Conservation (phyloP, 768 basidiomycete species). For the Calocera cornea region DNA sequence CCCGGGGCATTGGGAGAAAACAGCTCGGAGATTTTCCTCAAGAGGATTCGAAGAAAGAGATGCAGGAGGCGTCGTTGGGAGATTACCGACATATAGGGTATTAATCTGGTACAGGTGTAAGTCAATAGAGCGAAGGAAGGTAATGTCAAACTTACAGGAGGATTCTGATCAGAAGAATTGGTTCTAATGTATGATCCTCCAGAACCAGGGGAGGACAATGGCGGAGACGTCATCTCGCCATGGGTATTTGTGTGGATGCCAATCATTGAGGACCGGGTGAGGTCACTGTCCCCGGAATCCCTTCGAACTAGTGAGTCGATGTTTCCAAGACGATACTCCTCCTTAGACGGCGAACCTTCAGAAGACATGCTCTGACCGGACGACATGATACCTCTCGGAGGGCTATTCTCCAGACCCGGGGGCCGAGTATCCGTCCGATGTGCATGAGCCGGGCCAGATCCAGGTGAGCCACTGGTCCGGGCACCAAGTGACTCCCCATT, state of each 20-base stretch:
- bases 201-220: constrained; percentile 63
- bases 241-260: constrained; percentile 19
- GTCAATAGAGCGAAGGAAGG: constrained; percentile 2
- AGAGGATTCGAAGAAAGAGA: constrained; percentile 64
- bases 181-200: constrained; percentile 37
- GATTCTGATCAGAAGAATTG: constrained; percentile 71
- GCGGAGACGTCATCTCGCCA: constrained; percentile 47
- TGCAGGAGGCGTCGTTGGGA: constrained; percentile 68
- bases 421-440: neutral
- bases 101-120: constrained; percentile 48
- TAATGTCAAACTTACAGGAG: constrained; percentile 47
- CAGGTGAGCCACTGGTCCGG: neutral
- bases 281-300: constrained; percentile 4
- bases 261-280: constrained; percentile 4
- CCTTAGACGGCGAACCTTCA: constrained; percentile 5
- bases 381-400: constrained; percentile 2
- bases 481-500: neutral
- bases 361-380: constrained; percentile 4
- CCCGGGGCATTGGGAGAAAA: constrained; percentile 69
- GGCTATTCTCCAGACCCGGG: neutral
- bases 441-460: neutral
- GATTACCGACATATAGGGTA: constrained; percentile 97
- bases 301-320: constrained; percentile 4
- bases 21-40: constrained; percentile 70
- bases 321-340: constrained; percentile 4